Evolutionary conservation across 2,329 filamentous ascomycete genomes (phyloP).

Genomic region (Capronia epimyces): DNA sequence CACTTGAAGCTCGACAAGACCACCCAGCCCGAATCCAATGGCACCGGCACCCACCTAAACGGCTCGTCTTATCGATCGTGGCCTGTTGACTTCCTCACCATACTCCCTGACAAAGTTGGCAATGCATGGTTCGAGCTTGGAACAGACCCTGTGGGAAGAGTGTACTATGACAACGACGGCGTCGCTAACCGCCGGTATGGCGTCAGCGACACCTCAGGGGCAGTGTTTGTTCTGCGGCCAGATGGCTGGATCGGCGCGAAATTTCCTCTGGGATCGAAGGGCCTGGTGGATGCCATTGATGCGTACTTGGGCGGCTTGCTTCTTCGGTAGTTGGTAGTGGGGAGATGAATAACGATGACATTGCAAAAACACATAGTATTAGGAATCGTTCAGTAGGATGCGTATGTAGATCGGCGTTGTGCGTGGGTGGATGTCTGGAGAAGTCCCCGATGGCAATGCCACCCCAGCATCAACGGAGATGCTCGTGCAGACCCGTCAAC

Average conservation of each 20-base stretch:
- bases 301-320: constrained; percentile 20
- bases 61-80: constrained; percentile 10
- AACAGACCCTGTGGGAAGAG: constrained; percentile 32
- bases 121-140: constrained; percentile 36
- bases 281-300: constrained; percentile 13
- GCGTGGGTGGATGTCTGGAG: too few species aligned
- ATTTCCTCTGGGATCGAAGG: constrained; percentile 11
- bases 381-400: too few species aligned
- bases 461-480: too few species aligned
- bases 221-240: constrained; percentile 24
- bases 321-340: constrained; percentile 3
- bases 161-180: constrained; percentile 34
- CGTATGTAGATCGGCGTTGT: too few species aligned
- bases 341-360: neutral
- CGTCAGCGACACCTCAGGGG: constrained; percentile 18
- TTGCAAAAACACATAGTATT: too few species aligned
- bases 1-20: constrained; percentile 46
- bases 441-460: too few species aligned
- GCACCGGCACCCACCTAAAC: constrained; percentile 13
- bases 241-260: constrained; percentile 26
- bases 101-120: constrained; percentile 32
- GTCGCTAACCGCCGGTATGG: constrained; percentile 34
- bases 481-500: neutral
- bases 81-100: constrained; percentile 29
- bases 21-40: neutral